These are phyloP conservation scores for Capronia coronata DNA, from an alignment of 2,329 filamentous ascomycete species.

Conservation along the genomic window DNA sequence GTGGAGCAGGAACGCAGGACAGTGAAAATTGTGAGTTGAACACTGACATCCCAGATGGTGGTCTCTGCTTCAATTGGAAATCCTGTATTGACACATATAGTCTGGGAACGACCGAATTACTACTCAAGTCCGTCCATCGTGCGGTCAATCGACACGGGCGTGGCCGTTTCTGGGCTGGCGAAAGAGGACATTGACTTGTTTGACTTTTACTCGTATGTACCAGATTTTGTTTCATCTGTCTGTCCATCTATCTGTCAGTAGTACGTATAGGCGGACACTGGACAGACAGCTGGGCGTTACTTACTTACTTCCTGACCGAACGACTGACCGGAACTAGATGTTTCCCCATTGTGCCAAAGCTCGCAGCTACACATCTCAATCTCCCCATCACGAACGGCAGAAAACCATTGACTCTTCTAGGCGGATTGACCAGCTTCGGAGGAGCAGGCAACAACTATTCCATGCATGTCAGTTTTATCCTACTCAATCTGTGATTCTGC, in stretches of 20 bases:
- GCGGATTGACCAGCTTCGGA: conserved; percentile 62
- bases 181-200: conserved; percentile 53
- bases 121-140: conserved; percentile 54
- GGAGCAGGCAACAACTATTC: conserved; percentile 67
- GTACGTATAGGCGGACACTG: too few species aligned
- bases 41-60: too few species aligned
- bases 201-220: conserved; percentile 56
- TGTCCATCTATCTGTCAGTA: neutral
- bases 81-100: conserved; percentile 34
- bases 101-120: conserved; percentile 58
- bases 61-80: too few species aligned
- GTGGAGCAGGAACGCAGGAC: conserved; percentile 58
- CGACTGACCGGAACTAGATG: conserved; percentile 42
- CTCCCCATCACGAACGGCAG: conserved; percentile 42
- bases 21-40: conserved; percentile 49
- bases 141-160: conserved; percentile 49
- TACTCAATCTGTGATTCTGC: too few species aligned
- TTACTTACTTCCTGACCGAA: neutral
- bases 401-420: conserved; percentile 56
- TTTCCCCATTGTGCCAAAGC: conserved; percentile 63
- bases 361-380: conserved; percentile 56
- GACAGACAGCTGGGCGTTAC: too few species aligned
- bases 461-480: conserved; percentile 54
- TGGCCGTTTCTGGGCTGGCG: conserved; percentile 44
- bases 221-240: neutral